Evolutionary conservation across 108 stramenopile genomes (phyloP), one percentile per base, ranked within the genome.

Genomic region (Schizochytrium sp.): DNA sequence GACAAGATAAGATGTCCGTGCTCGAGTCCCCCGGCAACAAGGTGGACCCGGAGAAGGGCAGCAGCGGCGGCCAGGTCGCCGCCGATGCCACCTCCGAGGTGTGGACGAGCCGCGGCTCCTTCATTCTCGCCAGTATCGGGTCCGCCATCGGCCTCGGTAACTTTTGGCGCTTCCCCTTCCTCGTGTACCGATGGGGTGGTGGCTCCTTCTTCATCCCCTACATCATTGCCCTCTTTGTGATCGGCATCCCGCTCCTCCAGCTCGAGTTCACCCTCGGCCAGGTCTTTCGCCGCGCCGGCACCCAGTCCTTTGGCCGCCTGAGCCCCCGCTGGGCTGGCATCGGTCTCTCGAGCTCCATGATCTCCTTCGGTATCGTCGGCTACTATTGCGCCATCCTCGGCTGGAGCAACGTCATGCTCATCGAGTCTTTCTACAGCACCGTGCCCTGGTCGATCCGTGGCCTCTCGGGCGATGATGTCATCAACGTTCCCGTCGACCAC

Each of bases 131-230:
- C 55, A 19, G 57, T 19, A 48, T 89, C 72, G 88, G 88, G 4
- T 72, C 58, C 5, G 63, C 69, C 29, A 72, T 89, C 57, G 88
- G 88, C 44, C 48, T 89, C 58, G 88, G 88, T 5, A 89, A 89
- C 43, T 58, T 89, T 28, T 89, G 88, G 88, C 71, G 88, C 44
- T 89, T 89, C 53, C 88, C 88, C 21, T 89, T 72, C 88, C 88
- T 72, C 5, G 63, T 16, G 29, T 72, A 58, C 57, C 18, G 44
- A 5, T 72, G 43, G 16, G 88, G 88, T 5, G 88, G 88, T 8
- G 88, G 88, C 57, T n/a, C 88, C 5, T 89, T 89, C 76, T 53
- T 89, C 57, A 16, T 89, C 25, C 72, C 88, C 21, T 89, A 89
- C 72, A 23, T 89, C 29, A 14, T 72, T 18, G 72, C 72, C 8